phyloP scores from a whole-genome alignment of 169 alveolate genomes.

The Pseudocohnilembus persalinus region DNA sequence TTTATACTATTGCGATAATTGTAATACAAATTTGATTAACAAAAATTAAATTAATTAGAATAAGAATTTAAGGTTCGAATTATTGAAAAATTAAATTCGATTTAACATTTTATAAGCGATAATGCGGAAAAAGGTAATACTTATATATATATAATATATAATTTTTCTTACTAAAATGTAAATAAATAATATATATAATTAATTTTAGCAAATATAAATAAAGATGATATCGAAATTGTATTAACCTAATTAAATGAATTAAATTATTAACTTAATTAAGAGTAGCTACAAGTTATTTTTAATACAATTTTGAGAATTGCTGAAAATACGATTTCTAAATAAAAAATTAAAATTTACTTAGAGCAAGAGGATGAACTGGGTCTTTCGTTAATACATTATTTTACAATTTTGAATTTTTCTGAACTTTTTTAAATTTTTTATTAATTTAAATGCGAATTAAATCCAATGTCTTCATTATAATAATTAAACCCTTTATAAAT shows the following conservation, averaged over 20 bases:
- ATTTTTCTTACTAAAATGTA: too few species aligned
- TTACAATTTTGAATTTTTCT: conserved; percentile 17
- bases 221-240: conserved; percentile 7
- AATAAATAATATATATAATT: too few species aligned
- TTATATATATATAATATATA: too few species aligned
- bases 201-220: neutral
- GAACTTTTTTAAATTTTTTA: neutral
- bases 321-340: neutral
- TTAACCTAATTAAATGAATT: neutral
- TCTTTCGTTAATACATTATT: conserved; percentile 23
- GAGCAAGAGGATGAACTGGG: conserved; percentile 22
- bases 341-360: conserved; percentile 8
- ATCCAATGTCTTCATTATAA: conserved; percentile 16
- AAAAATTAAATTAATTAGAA: too few species aligned
- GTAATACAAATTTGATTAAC: too few species aligned
- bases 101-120: conserved; percentile 19
- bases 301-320: conserved; percentile 4
- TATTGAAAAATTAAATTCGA: conserved; percentile 33
- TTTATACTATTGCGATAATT: too few species aligned
- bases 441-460: conserved; percentile 24
- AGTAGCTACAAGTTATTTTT: neutral
- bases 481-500: conserved; percentile 33
- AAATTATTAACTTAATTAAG: neutral
- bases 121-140: neutral
- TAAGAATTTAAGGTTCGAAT: conserved; percentile 39